These are phyloP conservation scores for Termitomyces bulborhizus DNA, from an alignment of 768 basidiomycete genomes.

Conservation along the genomic window DNA sequence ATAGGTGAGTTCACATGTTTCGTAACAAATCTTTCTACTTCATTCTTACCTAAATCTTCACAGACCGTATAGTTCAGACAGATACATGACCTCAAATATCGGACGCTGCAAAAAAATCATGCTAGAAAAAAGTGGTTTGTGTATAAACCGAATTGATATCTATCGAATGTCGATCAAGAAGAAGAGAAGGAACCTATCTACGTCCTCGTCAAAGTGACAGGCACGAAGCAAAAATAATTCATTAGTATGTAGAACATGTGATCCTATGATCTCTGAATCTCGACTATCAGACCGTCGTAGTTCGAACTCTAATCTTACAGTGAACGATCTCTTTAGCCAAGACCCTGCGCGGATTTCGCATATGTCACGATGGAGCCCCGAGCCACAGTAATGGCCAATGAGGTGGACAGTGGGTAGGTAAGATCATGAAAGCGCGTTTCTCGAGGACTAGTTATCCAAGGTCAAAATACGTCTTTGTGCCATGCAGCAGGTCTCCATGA, in stretches of 20 bases:
- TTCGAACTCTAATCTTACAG: neutral
- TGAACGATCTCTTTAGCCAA: neutral
- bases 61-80: neutral
- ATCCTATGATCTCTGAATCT: neutral
- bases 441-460: neutral
- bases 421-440: neutral
- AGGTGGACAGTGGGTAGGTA: no score
- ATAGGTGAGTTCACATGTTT: neutral
- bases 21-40: neutral
- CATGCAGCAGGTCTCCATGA: neutral
- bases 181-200: neutral
- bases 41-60: neutral
- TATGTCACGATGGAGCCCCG: neutral
- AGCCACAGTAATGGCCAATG: neutral
- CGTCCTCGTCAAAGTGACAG: neutral
- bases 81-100: neutral
- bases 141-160: neutral
- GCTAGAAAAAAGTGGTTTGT: neutral
- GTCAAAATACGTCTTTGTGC: neutral
- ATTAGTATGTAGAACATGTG: neutral
- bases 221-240: neutral
- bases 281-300: neutral
- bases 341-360: neutral
- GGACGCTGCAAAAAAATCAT: neutral
- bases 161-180: slow-evolving; percentile 1